A percentile compares a stretch with the other conserved stretches of the same genome.
Conservation (phyloP, 202 grass and related monocot species). For the Carex arenaria region DNA sequence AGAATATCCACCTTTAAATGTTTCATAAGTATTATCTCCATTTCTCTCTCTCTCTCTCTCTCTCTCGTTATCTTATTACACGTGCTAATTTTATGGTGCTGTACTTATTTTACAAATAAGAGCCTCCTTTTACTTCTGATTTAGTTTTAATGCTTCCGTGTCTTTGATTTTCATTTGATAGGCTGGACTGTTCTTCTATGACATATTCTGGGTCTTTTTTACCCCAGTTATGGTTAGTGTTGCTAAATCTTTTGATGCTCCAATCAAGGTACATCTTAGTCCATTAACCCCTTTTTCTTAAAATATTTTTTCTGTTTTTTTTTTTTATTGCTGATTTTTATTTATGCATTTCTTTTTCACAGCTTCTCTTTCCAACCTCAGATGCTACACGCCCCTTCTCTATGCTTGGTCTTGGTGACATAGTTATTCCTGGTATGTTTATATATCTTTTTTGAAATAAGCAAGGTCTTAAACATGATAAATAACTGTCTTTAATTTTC, state of each 20-base stretch:
- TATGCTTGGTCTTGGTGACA: constrained; percentile 98
- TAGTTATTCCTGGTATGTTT: constrained; percentile 79
- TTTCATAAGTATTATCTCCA: not conserved
- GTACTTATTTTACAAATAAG: not conserved
- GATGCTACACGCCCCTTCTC: constrained; percentile 58
- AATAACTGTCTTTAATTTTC: not conserved
- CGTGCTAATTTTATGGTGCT: not conserved
- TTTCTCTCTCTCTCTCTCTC: not conserved
- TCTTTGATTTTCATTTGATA: constrained; percentile 29
- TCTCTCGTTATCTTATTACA: not conserved
- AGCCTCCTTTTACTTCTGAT: not conserved
- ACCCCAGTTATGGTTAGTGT: constrained; percentile 93
- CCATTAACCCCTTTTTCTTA: not conserved
- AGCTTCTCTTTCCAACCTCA: constrained; percentile 90
- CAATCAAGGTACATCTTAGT: constrained; percentile 62
- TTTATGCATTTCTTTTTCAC: not conserved
- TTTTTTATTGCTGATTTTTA: not conserved
- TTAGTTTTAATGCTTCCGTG: constrained; percentile 14
- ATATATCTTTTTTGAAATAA: constrained; percentile 5
- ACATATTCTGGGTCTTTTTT: constrained; percentile 98
- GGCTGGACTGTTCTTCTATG: constrained; percentile 89
- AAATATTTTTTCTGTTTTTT: constrained; percentile 14
- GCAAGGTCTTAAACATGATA: not conserved
- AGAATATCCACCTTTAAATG: not conserved
- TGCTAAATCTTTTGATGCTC: constrained; percentile 97